Evolutionary conservation across 1,139 yeast genomes (phyloP), one percentile per base, ranked within the genome.

Genomic region (Candida glucosophila): DNA sequence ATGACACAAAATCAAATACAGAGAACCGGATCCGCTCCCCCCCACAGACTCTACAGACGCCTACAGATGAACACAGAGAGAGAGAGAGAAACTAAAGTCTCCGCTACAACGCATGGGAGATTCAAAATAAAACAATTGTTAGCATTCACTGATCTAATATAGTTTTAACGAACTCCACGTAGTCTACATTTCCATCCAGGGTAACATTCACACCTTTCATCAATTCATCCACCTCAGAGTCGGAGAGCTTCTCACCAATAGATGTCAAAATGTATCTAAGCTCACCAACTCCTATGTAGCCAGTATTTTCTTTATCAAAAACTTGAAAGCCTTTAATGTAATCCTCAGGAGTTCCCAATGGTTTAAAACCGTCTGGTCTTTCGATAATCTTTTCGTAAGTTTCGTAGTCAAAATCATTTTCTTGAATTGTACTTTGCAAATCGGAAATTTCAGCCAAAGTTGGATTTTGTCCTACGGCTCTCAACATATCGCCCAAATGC

Each of bases 391-490:
- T 73, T 37, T 78, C 75, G 54, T 81, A 85, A 10, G 86, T 73
- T 29, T 78, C 90, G 42, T 77, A 83, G 46, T 80, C 86, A 39
- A 79, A 66, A 33, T 69, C 70, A 32, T 48, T 47, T 29, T 67
- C 58, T 26, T 50, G 47, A 29, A 55, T 62, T 37, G 49, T 51
- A 32, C 63, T 57, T 56, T 81, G 85, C 35, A 83, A 67, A 38
- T 81, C 88, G 17, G 78, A 61, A 35, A 85, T 80, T 55, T 85
- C 95, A 15, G 90, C 85, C 43, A 83, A 71, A 7, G 98, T 88
- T 36, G 99, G 99, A 63, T 92, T 92, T 62, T 90, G 97, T 17
- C 98, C 98, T 34, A 90, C 90, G 3, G 98, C 96, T 54, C 99
- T 73, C 35, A 92, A 71, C 43, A 92, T 72, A 49, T 92, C 98